Evolutionary conservation across 1,139 yeast species (phyloP).

Genomic region (Sugiyamaella sp.): DNA sequence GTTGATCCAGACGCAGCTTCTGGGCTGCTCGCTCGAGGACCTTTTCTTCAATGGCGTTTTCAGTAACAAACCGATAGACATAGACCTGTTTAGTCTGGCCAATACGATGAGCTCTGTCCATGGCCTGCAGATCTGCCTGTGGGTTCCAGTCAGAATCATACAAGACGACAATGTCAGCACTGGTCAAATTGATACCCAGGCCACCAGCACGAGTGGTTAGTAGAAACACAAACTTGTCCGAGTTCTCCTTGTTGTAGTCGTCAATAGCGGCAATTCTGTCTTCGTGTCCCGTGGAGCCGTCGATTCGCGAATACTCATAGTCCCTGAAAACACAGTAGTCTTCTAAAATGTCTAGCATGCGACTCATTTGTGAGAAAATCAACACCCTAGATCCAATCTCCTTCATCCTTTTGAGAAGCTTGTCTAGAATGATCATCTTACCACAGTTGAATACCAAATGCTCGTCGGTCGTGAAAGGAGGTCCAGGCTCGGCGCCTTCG

Average conservation of each 20-base stretch:
- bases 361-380: conserved; percentile 94
- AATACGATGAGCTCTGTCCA: conserved; percentile 98
- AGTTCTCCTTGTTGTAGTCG: conserved; percentile 81
- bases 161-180: conserved; percentile 87
- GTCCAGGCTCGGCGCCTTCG: conserved; percentile 99
- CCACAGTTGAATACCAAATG: conserved; percentile 89
- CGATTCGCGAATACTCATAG: conserved; percentile 88
- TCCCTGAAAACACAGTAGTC: conserved; percentile 89
- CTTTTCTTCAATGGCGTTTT: conserved; percentile 94
- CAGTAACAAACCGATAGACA: conserved; percentile 91
- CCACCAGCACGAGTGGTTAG: conserved; percentile 98
- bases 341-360: conserved; percentile 87
- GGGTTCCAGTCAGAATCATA: conserved; percentile 99
- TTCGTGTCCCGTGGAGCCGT: conserved; percentile 94
- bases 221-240: conserved; percentile 81
- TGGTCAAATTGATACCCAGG: conserved; percentile 88
- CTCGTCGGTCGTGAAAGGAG: conserved; percentile 96
- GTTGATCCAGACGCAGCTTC: conserved; percentile 86
- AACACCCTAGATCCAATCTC: conserved; percentile 85
- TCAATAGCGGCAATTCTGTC: conserved; percentile 93
- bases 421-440: conserved; percentile 86
- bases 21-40: conserved; percentile 96
- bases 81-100: conserved; percentile 97
- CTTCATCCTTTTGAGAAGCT: conserved; percentile 71
- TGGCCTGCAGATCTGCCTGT: conserved; percentile 97